These are phyloP conservation scores for Cucumis cinereus DNA, from an alignment of 306 rosid genomes.

Conservation along the genomic window DNA sequence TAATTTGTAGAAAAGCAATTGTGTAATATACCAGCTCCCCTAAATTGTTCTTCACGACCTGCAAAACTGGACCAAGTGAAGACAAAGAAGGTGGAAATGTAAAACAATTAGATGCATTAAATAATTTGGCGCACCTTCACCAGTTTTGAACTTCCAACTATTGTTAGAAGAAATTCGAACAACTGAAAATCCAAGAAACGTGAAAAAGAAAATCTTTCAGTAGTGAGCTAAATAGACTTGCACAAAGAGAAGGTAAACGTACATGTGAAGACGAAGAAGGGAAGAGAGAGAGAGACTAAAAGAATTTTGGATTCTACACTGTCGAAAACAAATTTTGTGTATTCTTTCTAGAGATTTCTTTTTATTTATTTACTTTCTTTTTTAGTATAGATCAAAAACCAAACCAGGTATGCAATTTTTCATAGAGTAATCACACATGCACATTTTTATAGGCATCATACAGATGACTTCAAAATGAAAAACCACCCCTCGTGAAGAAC, in stretches of 20 bases:
- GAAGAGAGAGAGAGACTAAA: background rate
- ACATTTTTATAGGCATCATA: background rate
- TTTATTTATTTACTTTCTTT: background rate
- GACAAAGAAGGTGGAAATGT: background rate
- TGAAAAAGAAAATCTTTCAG: slow-evolving; percentile 7
- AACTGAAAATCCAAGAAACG: slow-evolving; percentile 37
- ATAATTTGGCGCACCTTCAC: slow-evolving; percentile 40
- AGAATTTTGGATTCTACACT: background rate
- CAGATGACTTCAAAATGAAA: background rate
- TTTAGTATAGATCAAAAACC: background rate
- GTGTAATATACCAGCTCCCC: slow-evolving; percentile 81
- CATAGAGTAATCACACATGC: background rate
- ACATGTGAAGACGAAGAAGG: background rate
- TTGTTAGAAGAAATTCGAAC: slow-evolving; percentile 83
- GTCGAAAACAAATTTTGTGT: background rate
- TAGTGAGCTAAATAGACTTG: background rate
- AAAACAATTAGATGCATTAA: slow-evolving; percentile 11
- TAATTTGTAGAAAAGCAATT: slow-evolving; percentile 85
- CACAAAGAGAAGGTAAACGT: background rate
- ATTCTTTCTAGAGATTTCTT: background rate
- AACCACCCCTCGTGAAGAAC: background rate
- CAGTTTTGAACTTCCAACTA: slow-evolving; percentile 54
- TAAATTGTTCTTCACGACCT: slow-evolving; percentile 50
- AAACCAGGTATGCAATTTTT: background rate
- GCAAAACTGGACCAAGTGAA: slow-evolving; percentile 11